These are phyloP conservation scores for Phoenix roebelenii DNA, from an alignment of 176 grass and related monocot genomes.

Conservation along the genomic window DNA sequence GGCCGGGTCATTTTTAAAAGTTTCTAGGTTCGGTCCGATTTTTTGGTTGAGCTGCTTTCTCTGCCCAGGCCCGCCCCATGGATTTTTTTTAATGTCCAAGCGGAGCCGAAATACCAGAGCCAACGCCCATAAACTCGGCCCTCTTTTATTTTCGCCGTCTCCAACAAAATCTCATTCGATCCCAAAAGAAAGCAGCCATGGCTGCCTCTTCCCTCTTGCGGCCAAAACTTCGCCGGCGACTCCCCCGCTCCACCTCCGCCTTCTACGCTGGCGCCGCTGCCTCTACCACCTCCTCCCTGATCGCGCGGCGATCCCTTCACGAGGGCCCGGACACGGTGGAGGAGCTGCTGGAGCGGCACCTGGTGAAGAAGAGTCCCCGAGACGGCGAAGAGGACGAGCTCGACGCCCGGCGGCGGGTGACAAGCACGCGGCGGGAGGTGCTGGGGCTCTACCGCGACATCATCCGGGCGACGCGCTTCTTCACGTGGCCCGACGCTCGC, in stretches of 20 bases:
- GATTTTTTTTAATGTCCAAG: too few species aligned
- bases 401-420: constrained; percentile 40
- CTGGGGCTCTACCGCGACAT: constrained; percentile 70
- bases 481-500: constrained; percentile 65
- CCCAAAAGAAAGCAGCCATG: neutral
- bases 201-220: constrained; percentile 1
- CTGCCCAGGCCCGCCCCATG: too few species aligned
- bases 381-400: constrained; percentile 27
- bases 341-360: constrained; percentile 81
- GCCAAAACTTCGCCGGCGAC: constrained; percentile 11
- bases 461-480: constrained; percentile 52
- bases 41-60: too few species aligned
- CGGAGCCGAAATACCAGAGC: too few species aligned
- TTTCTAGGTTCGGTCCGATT: too few species aligned
- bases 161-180: too few species aligned
- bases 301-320: constrained; percentile 36
- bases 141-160: too few species aligned
- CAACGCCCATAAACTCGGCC: too few species aligned
- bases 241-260: neutral
- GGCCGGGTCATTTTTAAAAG: too few species aligned
- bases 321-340: constrained; percentile 92
- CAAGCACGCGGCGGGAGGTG: constrained; percentile 60
- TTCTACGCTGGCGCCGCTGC: too few species aligned
- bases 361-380: constrained; percentile 42
- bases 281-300: neutral